phyloP scores from a whole-genome alignment of 495 filamentous ascomycete genomes.

The Staphylotrichum tortipilum region DNA sequence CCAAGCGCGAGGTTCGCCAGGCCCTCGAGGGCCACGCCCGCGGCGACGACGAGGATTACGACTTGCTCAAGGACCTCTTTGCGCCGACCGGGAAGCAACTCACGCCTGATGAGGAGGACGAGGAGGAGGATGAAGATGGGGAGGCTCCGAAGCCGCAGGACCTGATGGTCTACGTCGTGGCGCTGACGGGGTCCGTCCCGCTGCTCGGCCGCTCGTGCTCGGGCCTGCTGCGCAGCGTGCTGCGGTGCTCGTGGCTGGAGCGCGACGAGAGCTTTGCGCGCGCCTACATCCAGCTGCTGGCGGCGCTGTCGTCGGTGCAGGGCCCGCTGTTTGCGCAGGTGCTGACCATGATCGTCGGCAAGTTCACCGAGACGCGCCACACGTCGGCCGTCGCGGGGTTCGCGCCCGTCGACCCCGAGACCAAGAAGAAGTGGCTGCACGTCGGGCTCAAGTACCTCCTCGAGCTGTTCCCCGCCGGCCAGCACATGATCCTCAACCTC shows the following conservation, averaged over 20 bases:
- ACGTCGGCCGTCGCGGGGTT: conserved; percentile 51
- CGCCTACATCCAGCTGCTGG: conserved; percentile 71
- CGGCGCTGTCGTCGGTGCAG: conserved; percentile 72
- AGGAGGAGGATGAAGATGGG: conserved; percentile 14
- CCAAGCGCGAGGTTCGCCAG: conserved; percentile 64
- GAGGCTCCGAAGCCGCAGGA: conserved; percentile 32
- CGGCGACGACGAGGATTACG: conserved; percentile 63
- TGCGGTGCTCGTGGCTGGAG: conserved; percentile 75
- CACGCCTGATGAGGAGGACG: neutral
- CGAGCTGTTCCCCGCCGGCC: conserved; percentile 66
- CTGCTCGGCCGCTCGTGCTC: conserved; percentile 63
- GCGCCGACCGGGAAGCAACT: conserved; percentile 22
- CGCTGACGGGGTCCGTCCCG: conserved; percentile 64
- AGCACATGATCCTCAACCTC: conserved; percentile 53
- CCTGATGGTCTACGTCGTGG: conserved; percentile 65
- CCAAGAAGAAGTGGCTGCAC: conserved; percentile 62
- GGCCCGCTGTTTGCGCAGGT: conserved; percentile 46
- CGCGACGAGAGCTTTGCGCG: conserved; percentile 72
- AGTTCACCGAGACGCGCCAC: conserved; percentile 51
- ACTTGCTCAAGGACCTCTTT: conserved; percentile 64
- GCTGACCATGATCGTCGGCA: conserved; percentile 69
- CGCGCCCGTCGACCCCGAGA: conserved; percentile 46
- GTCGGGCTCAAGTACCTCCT: conserved; percentile 66
- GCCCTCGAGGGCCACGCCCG: conserved; percentile 60
- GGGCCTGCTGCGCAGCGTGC: conserved; percentile 61